A percentile compares a stretch with the other conserved stretches of the same genome.
Evolutionary conservation across 495 filamentous ascomycete genomes (phyloP).

Genomic region (Penicillium crystallinum): DNA sequence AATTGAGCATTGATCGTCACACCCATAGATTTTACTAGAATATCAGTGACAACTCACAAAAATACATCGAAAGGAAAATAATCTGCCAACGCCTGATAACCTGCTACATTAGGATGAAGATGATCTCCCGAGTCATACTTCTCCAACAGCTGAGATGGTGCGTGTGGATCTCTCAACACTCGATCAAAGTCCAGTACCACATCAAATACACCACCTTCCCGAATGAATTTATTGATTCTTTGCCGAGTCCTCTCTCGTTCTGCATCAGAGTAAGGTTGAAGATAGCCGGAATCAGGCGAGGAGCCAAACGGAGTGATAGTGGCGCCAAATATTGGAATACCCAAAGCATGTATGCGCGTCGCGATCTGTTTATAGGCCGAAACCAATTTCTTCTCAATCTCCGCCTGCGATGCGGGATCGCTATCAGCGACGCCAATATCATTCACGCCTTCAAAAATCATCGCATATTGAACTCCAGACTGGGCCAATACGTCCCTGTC

Average conservation of each 20-base stretch:
- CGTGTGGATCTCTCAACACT: constrained; percentile 47
- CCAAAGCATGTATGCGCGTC: constrained; percentile 49
- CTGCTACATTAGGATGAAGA: constrained; percentile 64
- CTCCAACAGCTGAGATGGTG: constrained; percentile 36
- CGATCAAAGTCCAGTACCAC: constrained; percentile 60
- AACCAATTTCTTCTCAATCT: constrained; percentile 48
- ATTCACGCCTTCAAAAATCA: constrained; percentile 73
- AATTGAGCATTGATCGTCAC: not conserved
- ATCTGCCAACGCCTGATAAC: constrained; percentile 58
- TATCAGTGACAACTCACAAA: not conserved
- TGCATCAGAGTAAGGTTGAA: constrained; percentile 48
- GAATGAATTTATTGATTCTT: constrained; percentile 60
- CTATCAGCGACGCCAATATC: constrained; percentile 56
- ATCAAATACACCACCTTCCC: constrained; percentile 53
- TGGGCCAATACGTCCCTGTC: constrained; percentile 59
- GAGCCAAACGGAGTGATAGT: constrained; percentile 65
- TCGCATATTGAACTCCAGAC: constrained; percentile 52
- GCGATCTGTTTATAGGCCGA: constrained; percentile 55
- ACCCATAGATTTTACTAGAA: not conserved
- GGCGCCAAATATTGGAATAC: constrained; percentile 54
- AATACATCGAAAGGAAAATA: constrained; percentile 57
- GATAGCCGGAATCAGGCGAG: constrained; percentile 25
- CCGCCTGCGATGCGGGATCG: constrained; percentile 42
- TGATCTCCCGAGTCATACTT: constrained; percentile 64
- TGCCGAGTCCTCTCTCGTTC: constrained; percentile 53